Evolutionary conservation across 768 basidiomycete genomes (phyloP).

Genomic region (Rhizopogon roseolus): DNA sequence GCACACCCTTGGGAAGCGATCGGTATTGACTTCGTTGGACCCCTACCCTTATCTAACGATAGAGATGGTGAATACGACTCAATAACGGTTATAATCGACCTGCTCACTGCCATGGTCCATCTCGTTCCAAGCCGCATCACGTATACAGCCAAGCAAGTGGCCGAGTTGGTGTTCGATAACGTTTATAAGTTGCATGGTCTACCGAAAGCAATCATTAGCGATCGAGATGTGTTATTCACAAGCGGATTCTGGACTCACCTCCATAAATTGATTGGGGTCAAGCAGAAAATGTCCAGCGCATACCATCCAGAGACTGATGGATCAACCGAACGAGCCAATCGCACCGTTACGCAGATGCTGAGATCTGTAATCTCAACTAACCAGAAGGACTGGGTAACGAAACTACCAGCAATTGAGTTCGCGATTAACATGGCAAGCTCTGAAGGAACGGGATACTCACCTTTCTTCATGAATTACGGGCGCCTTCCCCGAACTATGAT

Average conservation of each 20-base stretch:
- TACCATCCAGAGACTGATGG: conserved; percentile 33
- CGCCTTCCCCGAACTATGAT: conserved; percentile 10
- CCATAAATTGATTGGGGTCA: conserved; percentile 14
- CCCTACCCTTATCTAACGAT: no score
- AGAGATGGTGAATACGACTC: no score
- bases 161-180: conserved; percentile 29
- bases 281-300: conserved; percentile 18
- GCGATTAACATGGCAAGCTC: conserved; percentile 14
- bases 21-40: no score
- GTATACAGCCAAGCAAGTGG: conserved; percentile 30
- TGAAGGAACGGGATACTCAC: conserved; percentile 15
- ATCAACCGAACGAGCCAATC: conserved; percentile 16
- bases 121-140: no score
- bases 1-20: conserved; percentile 32
- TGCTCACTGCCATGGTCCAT: no score
- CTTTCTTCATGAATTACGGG: conserved; percentile 10
- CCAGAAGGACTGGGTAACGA: conserved; percentile 11
- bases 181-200: conserved; percentile 36
- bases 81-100: no score
- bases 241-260: conserved; percentile 38
- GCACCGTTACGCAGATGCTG: conserved; percentile 9
- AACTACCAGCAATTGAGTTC: conserved; percentile 12
- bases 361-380: background rate
- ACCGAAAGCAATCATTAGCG: conserved; percentile 33
- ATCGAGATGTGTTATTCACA: conserved; percentile 38